These are phyloP conservation scores for Fragosphaeria purpurea DNA, from an alignment of 2,329 filamentous ascomycete genomes.

Conservation along the genomic window DNA sequence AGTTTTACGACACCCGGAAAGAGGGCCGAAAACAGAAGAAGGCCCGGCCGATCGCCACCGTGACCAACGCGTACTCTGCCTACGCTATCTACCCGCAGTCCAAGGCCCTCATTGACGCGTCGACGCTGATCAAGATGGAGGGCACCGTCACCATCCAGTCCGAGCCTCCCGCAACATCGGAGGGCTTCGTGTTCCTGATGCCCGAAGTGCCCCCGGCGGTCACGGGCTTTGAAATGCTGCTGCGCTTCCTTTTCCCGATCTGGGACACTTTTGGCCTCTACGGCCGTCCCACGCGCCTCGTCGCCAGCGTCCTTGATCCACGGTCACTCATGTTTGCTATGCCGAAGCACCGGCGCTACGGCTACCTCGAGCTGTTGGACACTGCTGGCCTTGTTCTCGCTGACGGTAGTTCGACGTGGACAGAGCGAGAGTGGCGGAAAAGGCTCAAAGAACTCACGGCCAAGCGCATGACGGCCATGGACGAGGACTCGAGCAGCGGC, in stretches of 20 bases:
- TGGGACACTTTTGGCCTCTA: slow-evolving; percentile 91
- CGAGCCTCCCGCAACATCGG: slow-evolving; percentile 63
- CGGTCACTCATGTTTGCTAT: slow-evolving; percentile 97
- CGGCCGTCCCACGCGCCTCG: slow-evolving; percentile 73
- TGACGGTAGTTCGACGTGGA: slow-evolving; percentile 67
- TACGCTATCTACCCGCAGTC: slow-evolving; percentile 95
- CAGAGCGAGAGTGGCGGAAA: slow-evolving; percentile 80
- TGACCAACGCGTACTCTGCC: slow-evolving; percentile 81
- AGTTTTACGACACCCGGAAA: slow-evolving; percentile 77
- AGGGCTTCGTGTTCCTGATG: slow-evolving; percentile 98
- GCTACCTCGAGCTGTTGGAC: slow-evolving; percentile 83
- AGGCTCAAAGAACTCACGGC: slow-evolving; percentile 82
- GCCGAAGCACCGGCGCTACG: slow-evolving; percentile 78
- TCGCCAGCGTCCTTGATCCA: slow-evolving; percentile 77
- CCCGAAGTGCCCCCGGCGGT: slow-evolving; percentile 88
- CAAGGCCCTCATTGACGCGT: slow-evolving; percentile 87
- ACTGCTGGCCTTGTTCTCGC: slow-evolving; percentile 71
- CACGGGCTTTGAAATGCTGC: slow-evolving; percentile 88
- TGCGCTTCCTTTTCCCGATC: slow-evolving; percentile 84
- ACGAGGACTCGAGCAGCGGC: slow-evolving; percentile 32
- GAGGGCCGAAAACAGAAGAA: slow-evolving; percentile 84
- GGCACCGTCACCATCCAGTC: slow-evolving; percentile 82
- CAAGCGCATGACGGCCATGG: slow-evolving; percentile 59
- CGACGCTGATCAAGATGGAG: slow-evolving; percentile 88
- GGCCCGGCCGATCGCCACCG: slow-evolving; percentile 77